A percentile compares a stretch with the other conserved stretches of the same genome.
Evolutionary conservation across 176 grass and related monocot genomes (phyloP).

Genomic region (Microstegium vimineum): DNA sequence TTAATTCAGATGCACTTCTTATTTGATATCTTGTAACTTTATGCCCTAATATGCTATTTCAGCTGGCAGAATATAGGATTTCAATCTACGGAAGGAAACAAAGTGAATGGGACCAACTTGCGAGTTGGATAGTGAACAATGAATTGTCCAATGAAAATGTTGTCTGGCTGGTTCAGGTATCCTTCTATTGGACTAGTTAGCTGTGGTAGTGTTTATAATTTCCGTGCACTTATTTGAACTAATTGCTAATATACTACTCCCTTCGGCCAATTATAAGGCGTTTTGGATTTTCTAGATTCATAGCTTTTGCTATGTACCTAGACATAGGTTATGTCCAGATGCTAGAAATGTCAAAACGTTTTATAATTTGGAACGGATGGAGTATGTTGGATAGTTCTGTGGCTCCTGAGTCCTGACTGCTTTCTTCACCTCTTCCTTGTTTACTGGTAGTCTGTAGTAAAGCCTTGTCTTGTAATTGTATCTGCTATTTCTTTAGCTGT

Average conservation of each 20-base stretch:
- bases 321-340: too few relatives aligned
- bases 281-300: too few relatives aligned
- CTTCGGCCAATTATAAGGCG: too few relatives aligned
- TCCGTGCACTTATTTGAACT: constrained; percentile 11
- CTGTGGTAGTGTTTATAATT: background rate
- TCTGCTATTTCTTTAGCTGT: background rate
- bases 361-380: too few relatives aligned
- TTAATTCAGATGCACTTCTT: constrained; percentile 16
- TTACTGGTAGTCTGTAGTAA: background rate
- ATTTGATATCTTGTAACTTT: constrained; percentile 18
- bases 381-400: background rate
- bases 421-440: background rate
- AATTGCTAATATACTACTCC: background rate
- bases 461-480: background rate
- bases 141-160: constrained; percentile 92
- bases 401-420: background rate
- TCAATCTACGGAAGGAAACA: constrained; percentile 99
- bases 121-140: constrained; percentile 99
- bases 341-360: too few relatives aligned
- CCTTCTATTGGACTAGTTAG: background rate
- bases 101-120: constrained; percentile 98
- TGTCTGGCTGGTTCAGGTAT: constrained; percentile 97
- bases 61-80: constrained; percentile 99
- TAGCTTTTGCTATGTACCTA: too few relatives aligned
- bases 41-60: constrained; percentile 34